phyloP scores from a whole-genome alignment of 2,329 filamentous ascomycete species.

The Beauveria rudraprayagi region DNA sequence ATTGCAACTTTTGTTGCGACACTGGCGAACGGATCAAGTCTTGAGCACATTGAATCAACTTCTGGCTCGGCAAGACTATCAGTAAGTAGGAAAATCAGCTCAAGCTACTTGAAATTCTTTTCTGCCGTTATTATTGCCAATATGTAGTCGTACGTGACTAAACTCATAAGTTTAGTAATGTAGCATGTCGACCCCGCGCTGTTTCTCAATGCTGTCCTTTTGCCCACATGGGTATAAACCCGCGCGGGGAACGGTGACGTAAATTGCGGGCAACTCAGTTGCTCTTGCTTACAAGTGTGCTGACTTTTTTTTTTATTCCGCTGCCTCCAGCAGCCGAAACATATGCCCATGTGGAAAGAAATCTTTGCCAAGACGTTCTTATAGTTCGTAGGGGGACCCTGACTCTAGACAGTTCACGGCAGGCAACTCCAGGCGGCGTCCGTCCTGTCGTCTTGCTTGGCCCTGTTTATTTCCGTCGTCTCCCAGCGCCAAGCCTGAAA shows the following conservation, averaged over 20 bases:
- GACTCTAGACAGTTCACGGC: background rate
- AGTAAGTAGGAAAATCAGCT: background rate
- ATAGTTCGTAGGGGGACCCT: background rate
- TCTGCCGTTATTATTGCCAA: background rate
- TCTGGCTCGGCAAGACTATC: background rate
- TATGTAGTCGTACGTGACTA: background rate
- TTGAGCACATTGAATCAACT: background rate
- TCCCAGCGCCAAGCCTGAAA: background rate
- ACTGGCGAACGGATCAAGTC: background rate
- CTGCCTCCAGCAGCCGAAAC: background rate
- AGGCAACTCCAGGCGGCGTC: background rate
- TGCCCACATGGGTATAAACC: background rate
- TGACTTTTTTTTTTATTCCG: background rate
- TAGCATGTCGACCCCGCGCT: background rate
- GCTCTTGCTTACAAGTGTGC: background rate
- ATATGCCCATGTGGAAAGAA: background rate
- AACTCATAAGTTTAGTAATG: background rate
- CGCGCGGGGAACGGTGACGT: background rate
- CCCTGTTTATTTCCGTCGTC: background rate
- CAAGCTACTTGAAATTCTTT: background rate
- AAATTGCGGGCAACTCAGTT: background rate
- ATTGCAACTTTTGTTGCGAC: background rate
- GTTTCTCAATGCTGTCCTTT: background rate
- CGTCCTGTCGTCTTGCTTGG: background rate
- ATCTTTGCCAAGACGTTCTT: background rate